These are phyloP conservation scores for Pestalotiopsis sp. DNA, from an alignment of 2,329 filamentous ascomycete species.

Conservation along the genomic window DNA sequence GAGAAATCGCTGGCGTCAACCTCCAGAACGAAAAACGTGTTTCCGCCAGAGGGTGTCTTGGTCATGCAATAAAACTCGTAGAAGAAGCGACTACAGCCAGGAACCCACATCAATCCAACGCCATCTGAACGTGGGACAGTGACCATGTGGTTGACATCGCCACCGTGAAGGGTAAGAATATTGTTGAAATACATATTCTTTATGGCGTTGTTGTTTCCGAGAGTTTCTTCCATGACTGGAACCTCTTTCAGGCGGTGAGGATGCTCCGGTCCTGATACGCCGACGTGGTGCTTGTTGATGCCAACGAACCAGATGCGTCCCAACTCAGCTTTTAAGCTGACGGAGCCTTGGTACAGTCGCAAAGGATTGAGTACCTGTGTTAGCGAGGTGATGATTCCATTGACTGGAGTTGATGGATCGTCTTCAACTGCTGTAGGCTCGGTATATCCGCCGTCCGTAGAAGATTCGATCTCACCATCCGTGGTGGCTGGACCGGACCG, in stretches of 20 bases:
- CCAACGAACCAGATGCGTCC: conserved; percentile 13
- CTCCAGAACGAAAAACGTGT: conserved; percentile 24
- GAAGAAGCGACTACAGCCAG: neutral
- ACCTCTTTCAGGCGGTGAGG: neutral
- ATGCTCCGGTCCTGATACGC: neutral
- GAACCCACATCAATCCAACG: neutral
- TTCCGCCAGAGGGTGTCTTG: neutral
- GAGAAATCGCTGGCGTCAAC: conserved; percentile 25
- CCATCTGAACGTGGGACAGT: neutral
- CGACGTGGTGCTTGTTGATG: conserved; percentile 4
- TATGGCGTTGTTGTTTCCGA: neutral
- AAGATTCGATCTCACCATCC: neutral
- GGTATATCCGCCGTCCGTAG: no score
- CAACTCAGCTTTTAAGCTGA: conserved; percentile 13
- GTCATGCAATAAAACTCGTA: conserved; percentile 16
- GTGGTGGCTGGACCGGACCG: neutral
- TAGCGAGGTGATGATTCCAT: neutral
- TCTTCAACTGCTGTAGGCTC: no score
- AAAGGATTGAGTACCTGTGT: conserved; percentile 12
- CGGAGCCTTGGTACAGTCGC: conserved; percentile 10
- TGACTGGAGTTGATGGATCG: neutral
- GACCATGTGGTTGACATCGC: conserved; percentile 14
- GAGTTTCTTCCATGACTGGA: conserved; percentile 7
- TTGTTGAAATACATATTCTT: conserved; percentile 8
- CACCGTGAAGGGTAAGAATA: conserved; percentile 10